Evolutionary conservation across 73 alveolate genomes (phyloP), one percentile per base, ranked within the genome.

Genomic region (Halteria grandinella): DNA sequence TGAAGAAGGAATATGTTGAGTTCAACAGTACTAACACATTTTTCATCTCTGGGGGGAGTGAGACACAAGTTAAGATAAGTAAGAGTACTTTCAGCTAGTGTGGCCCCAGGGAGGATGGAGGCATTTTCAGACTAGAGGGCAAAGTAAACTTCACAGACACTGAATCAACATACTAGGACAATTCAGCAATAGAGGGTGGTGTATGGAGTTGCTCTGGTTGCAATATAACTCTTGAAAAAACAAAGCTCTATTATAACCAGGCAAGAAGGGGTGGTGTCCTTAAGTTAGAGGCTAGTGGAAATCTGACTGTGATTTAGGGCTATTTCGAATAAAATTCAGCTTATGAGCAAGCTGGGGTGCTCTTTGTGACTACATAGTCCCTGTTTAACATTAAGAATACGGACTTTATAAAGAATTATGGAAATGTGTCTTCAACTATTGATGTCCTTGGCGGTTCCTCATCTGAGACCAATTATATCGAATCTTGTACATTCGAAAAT

Each of bases 311-410:
- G 21, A 8, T n/a, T n/a, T n/a, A n/a, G n/a, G n/a, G n/a, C n/a
- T n/a, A n/a, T n/a, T n/a, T n/a, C n/a, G n/a, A 25, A 6, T 31
- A 18, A 5, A 66, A 66, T 33, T 11, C 3, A 12, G 80, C 63
- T 10, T 45, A 10, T 20, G 8, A 28, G 7, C 18, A 48, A 21
- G 80, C 69, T 23, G 80, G 80, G 6, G 64, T 41, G 12, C 10
- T 66, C 25, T 66, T 23, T 25, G 54, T 66, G 15, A 44, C 54
- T 1, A 66, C 80, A 18, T 21, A 37, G 27, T 34, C 77, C 1
- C 43, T 23, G n/a, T 60, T 60, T 45, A 25, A 32, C 5, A 39
- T 21, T 20, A 4, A 24, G 4, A 7, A 36, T 12, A 12, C 48
- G 24, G 36, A 6, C 23, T 3, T 36, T 18, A 2, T 29, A 18